phyloP scores from a whole-genome alignment of 1,284 basidiomycete genomes.

The Earliella scabrosa region DNA sequence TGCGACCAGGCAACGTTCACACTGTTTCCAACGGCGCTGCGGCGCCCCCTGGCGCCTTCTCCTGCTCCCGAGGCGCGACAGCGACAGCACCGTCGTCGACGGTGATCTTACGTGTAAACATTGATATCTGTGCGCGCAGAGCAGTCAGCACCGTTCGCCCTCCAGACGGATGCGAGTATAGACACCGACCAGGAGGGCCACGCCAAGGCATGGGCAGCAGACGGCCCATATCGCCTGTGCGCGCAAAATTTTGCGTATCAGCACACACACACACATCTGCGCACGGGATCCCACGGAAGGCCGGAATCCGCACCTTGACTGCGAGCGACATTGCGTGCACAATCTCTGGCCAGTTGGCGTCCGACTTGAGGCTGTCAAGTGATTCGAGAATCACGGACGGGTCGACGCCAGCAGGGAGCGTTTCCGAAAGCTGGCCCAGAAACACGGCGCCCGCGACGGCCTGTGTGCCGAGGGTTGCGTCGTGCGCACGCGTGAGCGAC shows the following conservation, averaged over 20 bases:
- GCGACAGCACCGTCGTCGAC: conserved; percentile 19
- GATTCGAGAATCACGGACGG: conserved; percentile 58
- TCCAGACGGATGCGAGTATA: conserved; percentile 8
- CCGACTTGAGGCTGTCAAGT: conserved; percentile 50
- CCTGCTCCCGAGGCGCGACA: conserved; percentile 14
- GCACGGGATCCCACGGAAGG: conserved; percentile 9
- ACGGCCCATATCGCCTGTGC: conserved; percentile 40
- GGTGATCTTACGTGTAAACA: conserved; percentile 33
- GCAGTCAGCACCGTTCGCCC: conserved; percentile 14
- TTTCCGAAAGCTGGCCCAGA: conserved; percentile 52
- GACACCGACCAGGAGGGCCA: conserved; percentile 39
- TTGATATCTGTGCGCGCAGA: conserved; percentile 29
- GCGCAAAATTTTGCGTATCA: too few species aligned
- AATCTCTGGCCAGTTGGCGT: conserved; percentile 35
- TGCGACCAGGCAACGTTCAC: conserved; percentile 19
- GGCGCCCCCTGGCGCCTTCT: conserved; percentile 16
- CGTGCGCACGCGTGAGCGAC: conserved; percentile 1
- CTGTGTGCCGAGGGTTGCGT: too few species aligned
- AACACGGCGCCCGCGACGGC: conserved; percentile 78
- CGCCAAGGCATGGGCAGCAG: conserved; percentile 40
- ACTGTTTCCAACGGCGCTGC: conserved; percentile 19
- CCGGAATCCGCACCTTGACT: conserved; percentile 34
- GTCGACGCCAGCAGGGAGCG: conserved; percentile 53
- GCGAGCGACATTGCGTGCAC: conserved; percentile 34
- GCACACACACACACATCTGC: conserved; percentile 11